Evolutionary conservation across 148 eudicot species (phyloP).

Genomic region (Camellia lanceoleosa): DNA sequence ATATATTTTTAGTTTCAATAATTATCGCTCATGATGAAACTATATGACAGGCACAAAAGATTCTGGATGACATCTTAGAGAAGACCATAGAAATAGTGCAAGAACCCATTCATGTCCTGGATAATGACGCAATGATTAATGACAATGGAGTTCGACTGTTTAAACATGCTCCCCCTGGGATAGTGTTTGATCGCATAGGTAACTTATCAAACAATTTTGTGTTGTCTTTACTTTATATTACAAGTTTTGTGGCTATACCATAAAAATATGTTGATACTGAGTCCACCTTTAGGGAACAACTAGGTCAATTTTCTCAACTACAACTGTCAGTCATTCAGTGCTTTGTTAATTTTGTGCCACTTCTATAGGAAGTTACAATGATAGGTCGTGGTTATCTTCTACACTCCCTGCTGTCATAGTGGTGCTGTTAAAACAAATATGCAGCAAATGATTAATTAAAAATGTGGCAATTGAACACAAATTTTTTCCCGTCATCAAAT

Average conservation of each 20-base stretch:
- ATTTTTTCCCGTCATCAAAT: no score
- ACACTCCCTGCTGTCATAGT: neutral
- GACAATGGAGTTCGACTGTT: slow-evolving; percentile 58
- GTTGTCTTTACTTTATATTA: slow-evolving; percentile 16
- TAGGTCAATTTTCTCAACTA: neutral
- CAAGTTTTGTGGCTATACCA: neutral
- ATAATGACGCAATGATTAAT: slow-evolving; percentile 25
- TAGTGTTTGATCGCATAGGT: no score
- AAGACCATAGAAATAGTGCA: slow-evolving; percentile 55
- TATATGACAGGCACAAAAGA: slow-evolving; percentile 60
- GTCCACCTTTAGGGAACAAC: neutral
- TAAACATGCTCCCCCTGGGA: no score
- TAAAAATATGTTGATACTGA: neutral
- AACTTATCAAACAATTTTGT: no score
- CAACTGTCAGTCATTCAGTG: neutral
- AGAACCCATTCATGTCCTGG: slow-evolving; percentile 16
- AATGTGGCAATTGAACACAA: no score
- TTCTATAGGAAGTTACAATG: neutral
- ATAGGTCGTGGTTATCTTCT: neutral
- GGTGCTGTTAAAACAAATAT: neutral
- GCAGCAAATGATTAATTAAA: no score
- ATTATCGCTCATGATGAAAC: neutral
- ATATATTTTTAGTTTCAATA: neutral
- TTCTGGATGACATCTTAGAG: slow-evolving; percentile 61
- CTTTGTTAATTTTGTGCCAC: neutral